Percentiles rank a stretch among this genome's conserved stretches.
These are phyloP conservation scores for Debaryomycetaceae sp. DNA, from an alignment of 1,139 yeast genomes.

Conservation along the genomic window DNA sequence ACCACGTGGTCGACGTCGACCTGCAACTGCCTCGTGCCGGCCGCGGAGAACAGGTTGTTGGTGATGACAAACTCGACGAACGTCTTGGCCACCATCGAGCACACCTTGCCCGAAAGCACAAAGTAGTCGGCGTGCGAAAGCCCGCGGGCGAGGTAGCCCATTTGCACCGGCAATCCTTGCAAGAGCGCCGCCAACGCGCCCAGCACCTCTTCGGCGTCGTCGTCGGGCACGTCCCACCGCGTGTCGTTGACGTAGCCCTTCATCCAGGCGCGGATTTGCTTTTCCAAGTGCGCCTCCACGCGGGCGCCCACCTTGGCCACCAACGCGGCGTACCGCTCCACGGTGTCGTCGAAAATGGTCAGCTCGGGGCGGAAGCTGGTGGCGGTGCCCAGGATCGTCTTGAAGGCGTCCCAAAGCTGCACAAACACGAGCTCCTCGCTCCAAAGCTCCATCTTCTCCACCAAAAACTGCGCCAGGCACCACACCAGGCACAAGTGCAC, in stretches of 20 bases:
- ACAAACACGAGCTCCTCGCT: constrained; percentile 60
- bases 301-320: constrained; percentile 33
- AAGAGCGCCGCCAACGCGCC: constrained; percentile 33
- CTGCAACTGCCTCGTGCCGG: constrained; percentile 55
- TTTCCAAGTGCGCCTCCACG: constrained; percentile 42
- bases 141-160: constrained; percentile 28
- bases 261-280: constrained; percentile 46
- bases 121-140: constrained; percentile 26
- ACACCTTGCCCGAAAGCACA: constrained; percentile 31
- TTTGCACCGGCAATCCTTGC: constrained; percentile 29
- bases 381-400: constrained; percentile 18
- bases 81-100: constrained; percentile 44
- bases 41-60: constrained; percentile 53
- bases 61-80: constrained; percentile 58
- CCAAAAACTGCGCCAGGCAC: constrained; percentile 55
- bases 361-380: constrained; percentile 17
- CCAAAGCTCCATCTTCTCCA: constrained; percentile 56
- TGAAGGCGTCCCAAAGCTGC: constrained; percentile 53
- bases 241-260: constrained; percentile 47
- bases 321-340: constrained; percentile 43
- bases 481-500: constrained; percentile 54
- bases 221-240: constrained; percentile 30
- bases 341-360: constrained; percentile 54
- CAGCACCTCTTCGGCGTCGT: constrained; percentile 21
- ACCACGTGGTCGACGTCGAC: constrained; percentile 50